phyloP scores from a whole-genome alignment of 78 protist species.

The Capsaspora owczarzaki region DNA sequence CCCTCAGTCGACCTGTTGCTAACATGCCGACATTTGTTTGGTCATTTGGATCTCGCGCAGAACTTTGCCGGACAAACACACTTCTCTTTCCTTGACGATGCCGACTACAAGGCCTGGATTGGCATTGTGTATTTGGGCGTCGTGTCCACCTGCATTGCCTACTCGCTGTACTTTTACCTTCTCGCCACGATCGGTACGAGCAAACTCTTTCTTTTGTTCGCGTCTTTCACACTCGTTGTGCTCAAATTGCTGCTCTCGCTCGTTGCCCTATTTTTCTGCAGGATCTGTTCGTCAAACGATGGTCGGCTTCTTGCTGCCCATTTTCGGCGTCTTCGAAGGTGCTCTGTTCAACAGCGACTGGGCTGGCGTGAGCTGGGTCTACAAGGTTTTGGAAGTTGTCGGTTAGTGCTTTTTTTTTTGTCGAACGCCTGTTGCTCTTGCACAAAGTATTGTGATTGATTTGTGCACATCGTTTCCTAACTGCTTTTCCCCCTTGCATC shows the following conservation, averaged over 20 bases:
- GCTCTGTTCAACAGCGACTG: background rate
- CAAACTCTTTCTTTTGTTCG: no score
- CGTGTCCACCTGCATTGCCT: slow-evolving; percentile 4
- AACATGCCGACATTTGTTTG: no score
- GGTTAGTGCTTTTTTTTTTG: background rate
- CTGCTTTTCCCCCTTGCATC: no score
- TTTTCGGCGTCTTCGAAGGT: slow-evolving; percentile 14
- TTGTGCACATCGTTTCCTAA: no score
- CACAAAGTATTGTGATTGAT: no score
- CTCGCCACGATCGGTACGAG: slow-evolving; percentile 10
- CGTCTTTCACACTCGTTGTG: no score
- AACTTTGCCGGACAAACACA: background rate
- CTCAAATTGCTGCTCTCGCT: no score
- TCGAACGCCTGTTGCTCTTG: no score
- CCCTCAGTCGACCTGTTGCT: no score
- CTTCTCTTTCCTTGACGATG: background rate
- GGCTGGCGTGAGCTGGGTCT: background rate
- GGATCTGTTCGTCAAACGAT: slow-evolving; percentile 5
- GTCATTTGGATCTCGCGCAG: no score
- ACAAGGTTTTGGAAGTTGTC: background rate
- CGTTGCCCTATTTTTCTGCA: no score
- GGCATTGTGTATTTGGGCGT: slow-evolving; percentile 15
- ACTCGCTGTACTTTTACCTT: slow-evolving; percentile 14
- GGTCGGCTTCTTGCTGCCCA: slow-evolving; percentile 22
- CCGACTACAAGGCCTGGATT: background rate